Conservation (phyloP, 352 stramenopile genomes). For the Phytophthora boehmeriae region DNA sequence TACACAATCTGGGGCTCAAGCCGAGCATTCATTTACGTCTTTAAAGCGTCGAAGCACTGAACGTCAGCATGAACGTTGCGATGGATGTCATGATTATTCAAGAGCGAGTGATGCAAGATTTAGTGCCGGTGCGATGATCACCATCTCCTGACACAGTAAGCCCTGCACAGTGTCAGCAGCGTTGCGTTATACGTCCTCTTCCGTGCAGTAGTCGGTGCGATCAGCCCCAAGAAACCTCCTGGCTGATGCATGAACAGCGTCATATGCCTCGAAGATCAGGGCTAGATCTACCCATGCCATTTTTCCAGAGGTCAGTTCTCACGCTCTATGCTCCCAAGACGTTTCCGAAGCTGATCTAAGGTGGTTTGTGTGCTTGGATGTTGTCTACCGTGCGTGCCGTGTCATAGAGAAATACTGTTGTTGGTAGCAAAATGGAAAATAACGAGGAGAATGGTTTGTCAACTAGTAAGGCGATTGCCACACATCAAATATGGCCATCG, state of each 20-base stretch:
- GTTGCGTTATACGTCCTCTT: slow-evolving; percentile 30
- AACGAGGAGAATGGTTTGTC: too few relatives aligned
- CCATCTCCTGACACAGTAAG: slow-evolving; percentile 37
- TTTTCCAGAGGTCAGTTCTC: slow-evolving; percentile 8
- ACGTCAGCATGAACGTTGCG: too few relatives aligned
- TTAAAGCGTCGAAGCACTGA: too few relatives aligned
- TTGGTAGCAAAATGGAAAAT: background rate
- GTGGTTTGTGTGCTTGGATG: too few relatives aligned
- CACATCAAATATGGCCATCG: slow-evolving; percentile 5
- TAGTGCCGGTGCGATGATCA: slow-evolving; percentile 30
- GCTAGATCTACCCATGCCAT: slow-evolving; percentile 36
- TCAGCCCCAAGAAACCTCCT: slow-evolving; percentile 36
- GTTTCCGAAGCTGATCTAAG: too few relatives aligned
- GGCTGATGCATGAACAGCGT: slow-evolving; percentile 19
- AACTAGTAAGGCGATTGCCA: background rate
- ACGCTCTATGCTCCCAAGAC: slow-evolving; percentile 39
- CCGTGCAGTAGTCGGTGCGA: slow-evolving; percentile 40
- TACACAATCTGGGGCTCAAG: too few relatives aligned
- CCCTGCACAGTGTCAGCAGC: slow-evolving; percentile 32
- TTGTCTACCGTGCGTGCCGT: too few relatives aligned
- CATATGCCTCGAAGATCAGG: slow-evolving; percentile 32
- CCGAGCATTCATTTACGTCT: too few relatives aligned
- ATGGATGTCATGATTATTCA: too few relatives aligned
- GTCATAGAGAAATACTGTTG: background rate
- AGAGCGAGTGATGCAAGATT: too few relatives aligned